phyloP scores from a whole-genome alignment of 1,139 yeast species.

The Yamadazyma sp. region DNA sequence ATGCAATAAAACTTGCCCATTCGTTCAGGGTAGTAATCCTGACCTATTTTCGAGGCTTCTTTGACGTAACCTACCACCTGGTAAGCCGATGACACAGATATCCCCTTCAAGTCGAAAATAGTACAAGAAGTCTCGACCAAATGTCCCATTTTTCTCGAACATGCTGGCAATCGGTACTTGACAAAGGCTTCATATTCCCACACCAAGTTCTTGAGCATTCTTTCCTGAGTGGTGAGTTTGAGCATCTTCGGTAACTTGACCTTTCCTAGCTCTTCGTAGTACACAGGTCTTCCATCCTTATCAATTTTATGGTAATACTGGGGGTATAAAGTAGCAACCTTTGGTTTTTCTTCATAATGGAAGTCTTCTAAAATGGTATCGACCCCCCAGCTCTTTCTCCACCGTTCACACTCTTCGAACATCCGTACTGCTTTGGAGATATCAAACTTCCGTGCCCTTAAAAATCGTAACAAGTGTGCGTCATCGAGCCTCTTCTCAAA shows the following conservation, averaged over 20 bases:
- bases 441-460: conserved; percentile 94
- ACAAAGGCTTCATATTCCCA: conserved; percentile 97
- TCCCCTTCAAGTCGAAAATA: conserved; percentile 90
- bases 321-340: conserved; percentile 87
- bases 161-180: conserved; percentile 84
- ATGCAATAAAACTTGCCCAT: conserved; percentile 96
- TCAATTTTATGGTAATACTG: conserved; percentile 97
- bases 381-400: conserved; percentile 87
- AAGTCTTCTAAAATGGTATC: conserved; percentile 85
- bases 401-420: conserved; percentile 84
- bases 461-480: conserved; percentile 80
- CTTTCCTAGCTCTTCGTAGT: conserved; percentile 88
- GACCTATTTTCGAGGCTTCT: conserved; percentile 93
- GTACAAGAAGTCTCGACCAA: conserved; percentile 96
- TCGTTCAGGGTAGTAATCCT: conserved; percentile 97
- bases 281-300: conserved; percentile 94
- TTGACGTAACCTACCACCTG: conserved; percentile 84
- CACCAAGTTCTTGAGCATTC: conserved; percentile 92
- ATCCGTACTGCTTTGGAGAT: conserved; percentile 72
- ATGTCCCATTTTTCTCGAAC: conserved; percentile 75
- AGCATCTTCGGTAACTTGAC: conserved; percentile 89
- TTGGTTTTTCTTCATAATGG: conserved; percentile 84
- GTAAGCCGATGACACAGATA: conserved; percentile 77
- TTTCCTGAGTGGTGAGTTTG: conserved; percentile 89
- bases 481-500: conserved; percentile 78